Base-by-base conservation (phyloP, 495 filamentous ascomycete genomes). In the Xylaria palmicola region DNA sequence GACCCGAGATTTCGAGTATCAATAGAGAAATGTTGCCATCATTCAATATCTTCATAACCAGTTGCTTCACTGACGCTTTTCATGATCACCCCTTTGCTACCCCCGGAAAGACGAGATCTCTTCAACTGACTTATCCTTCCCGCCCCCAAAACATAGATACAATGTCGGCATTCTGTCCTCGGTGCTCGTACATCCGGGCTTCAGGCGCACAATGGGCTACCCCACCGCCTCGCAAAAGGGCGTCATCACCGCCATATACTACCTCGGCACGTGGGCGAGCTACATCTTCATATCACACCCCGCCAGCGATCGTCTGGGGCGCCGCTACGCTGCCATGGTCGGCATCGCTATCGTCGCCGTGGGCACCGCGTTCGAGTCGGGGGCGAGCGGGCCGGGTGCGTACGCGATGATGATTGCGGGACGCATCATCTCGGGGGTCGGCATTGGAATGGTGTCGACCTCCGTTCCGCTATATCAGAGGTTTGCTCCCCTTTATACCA, bases 391-490 rank as follows among this genome's bases (percentile, higher is more conserved):
- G 1, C 52, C 70, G 2, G 65, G 67, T 8, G 81, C 77, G 0
- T 70, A 79, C 4, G 74, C 70, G n/a, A 79, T 82, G 79, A 79
- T 86, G 68, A 73, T 84, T 24, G 66, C 74, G 13, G 81, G 81
- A 1, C 74, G 82, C 17, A 74, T 85, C 27, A 75, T 84, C 36
- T 78, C 79, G 0, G 82, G 82, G 3, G 45, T 81, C 22, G 82
- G 82, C 0, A 76, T 79, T 15, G 81, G 79, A 0, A 68, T 85
- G 44, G 72, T 85, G 4, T 83, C 80, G 4, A 82, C 80, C 6
- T 76, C 80, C n/a, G 81, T 85, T 13, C 82, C 83, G 3, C 60
- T 84, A 6, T 85, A 85, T 56, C 83, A 84, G 60, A 83, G 79
- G 82, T 81, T 19, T 10, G 40, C 1, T 32, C 1, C 22, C 27